Evolutionary conservation across 805 yeast genomes (phyloP), one percentile per base, ranked within the genome.

Genomic region (Ogataea dorogensis): DNA sequence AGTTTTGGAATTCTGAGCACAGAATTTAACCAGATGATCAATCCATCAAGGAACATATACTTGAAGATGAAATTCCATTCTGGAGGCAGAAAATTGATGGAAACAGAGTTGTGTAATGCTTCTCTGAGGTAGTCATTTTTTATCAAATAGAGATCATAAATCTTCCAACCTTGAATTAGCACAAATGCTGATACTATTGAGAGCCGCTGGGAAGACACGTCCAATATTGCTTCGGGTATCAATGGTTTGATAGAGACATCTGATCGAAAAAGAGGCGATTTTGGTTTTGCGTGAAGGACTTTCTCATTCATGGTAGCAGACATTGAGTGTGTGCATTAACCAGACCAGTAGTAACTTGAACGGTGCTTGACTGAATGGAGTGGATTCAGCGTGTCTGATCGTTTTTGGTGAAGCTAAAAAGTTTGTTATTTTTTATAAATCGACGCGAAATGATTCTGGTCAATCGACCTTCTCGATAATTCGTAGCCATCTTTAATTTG

Each of bases 161-260:
- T 38, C 55, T 93, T 91, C 75, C 84, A 84, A n/a, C 86, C 75
- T 59, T 89, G 97, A n/a, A 91, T 68, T 21, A 84, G 67, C 2
- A 74, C 65, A 54, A 87, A 86, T 8, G 85, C 43, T 1, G 86
- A 73, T n/a, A 80, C 57, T 3, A 79, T 70, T 37, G 86, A 71
- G 22, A 78, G 59, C 42, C 96, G 67, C 58, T 91, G 98, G 10
- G 85, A 76, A 2, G 86, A 86, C 5, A 75, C 74, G 45, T 87
- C 95, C 17, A 89, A 54, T 2, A 79, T 65, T 5, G 70, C 63
- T 11, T 77, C 69, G 0, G 96, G 86, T 26, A 91, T 77, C 26
- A 84, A 61, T 3, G 80, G 56, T 7, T 36, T 37, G 7, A 36
- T 14, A n/a, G 15, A 28, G 7, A 17, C n/a, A 9, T 26, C 27